Evolutionary conservation across 441 rosid genomes (phyloP).

Genomic region (Populus hybrid): DNA sequence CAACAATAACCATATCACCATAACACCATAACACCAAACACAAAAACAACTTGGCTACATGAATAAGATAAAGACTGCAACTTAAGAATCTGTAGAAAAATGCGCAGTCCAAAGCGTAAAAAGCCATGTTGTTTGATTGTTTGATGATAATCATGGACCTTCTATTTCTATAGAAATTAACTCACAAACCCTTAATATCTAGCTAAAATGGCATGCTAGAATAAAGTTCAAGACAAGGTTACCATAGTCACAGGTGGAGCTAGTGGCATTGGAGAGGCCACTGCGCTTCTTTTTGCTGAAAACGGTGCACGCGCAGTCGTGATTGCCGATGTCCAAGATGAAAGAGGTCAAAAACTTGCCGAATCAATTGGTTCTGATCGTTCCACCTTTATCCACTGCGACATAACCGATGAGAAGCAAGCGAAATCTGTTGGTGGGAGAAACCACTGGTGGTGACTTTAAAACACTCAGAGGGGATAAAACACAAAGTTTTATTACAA

Average conservation of each 20-base stretch:
- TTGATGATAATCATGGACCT: too few species aligned
- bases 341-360: slow-evolving; percentile 34
- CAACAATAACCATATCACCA: too few species aligned
- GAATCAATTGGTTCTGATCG: slow-evolving; percentile 25
- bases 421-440: slow-evolving; percentile 10
- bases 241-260: slow-evolving; percentile 46
- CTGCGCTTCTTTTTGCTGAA: slow-evolving; percentile 34
- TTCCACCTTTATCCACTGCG: slow-evolving; percentile 33
- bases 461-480: too few species aligned
- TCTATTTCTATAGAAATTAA: too few species aligned
- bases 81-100: too few species aligned
- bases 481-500: too few species aligned
- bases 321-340: slow-evolving; percentile 43
- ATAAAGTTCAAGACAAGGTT: slow-evolving; percentile 37
- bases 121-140: too few species aligned
- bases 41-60: too few species aligned
- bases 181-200: neutral
- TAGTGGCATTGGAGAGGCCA: slow-evolving; percentile 43
- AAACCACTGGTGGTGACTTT: too few species aligned
- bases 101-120: too few species aligned
- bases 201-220: slow-evolving; percentile 5
- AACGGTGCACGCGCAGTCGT: slow-evolving; percentile 31
- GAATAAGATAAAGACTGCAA: too few species aligned
- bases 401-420: slow-evolving; percentile 37
- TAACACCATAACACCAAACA: too few species aligned